These are phyloP conservation scores for Colletotrichum falcatum DNA, from an alignment of 2,329 filamentous ascomycete species.

Conservation along the genomic window DNA sequence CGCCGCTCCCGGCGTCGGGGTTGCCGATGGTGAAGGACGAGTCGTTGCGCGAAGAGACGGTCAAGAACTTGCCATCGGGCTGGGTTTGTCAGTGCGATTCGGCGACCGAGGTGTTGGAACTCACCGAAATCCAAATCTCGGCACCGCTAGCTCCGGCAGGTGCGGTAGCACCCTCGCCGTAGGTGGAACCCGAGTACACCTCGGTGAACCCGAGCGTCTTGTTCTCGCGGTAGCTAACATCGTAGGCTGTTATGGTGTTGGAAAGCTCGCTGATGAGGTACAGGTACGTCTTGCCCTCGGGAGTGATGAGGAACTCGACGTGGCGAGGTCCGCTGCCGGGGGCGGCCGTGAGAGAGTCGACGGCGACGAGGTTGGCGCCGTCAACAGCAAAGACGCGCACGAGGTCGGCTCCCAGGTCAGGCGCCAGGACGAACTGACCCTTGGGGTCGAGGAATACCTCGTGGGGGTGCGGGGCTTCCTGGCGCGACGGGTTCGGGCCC, in stretches of 20 bases:
- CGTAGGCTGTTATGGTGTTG: slow-evolving; percentile 68
- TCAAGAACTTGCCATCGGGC: slow-evolving; percentile 72
- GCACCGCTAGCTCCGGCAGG: slow-evolving; percentile 60
- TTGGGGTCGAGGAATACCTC: slow-evolving; percentile 75
- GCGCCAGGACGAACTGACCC: slow-evolving; percentile 70
- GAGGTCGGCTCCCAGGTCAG: slow-evolving; percentile 74
- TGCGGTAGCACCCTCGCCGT: slow-evolving; percentile 57
- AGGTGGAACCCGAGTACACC: slow-evolving; percentile 61
- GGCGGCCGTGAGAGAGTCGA: slow-evolving; percentile 55
- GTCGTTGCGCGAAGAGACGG: slow-evolving; percentile 77
- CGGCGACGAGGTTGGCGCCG: slow-evolving; percentile 56
- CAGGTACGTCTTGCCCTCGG: slow-evolving; percentile 61
- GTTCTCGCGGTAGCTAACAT: slow-evolving; percentile 62
- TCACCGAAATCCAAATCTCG: slow-evolving; percentile 70
- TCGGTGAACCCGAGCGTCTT: slow-evolving; percentile 58
- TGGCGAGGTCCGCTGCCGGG: slow-evolving; percentile 75
- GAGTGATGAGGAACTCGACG: slow-evolving; percentile 64
- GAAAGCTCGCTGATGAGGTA: slow-evolving; percentile 72
- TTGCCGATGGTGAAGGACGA: slow-evolving; percentile 62
- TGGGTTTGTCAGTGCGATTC: slow-evolving; percentile 45
- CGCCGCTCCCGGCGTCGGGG: slow-evolving; percentile 56
- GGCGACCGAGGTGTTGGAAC: slow-evolving; percentile 45
- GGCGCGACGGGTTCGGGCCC: slow-evolving; percentile 57
- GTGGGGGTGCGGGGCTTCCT: slow-evolving; percentile 72
- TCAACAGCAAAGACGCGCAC: slow-evolving; percentile 69